phyloP scores from a whole-genome alignment of 2,329 filamentous ascomycete genomes.

The Fusarium penzigii region DNA sequence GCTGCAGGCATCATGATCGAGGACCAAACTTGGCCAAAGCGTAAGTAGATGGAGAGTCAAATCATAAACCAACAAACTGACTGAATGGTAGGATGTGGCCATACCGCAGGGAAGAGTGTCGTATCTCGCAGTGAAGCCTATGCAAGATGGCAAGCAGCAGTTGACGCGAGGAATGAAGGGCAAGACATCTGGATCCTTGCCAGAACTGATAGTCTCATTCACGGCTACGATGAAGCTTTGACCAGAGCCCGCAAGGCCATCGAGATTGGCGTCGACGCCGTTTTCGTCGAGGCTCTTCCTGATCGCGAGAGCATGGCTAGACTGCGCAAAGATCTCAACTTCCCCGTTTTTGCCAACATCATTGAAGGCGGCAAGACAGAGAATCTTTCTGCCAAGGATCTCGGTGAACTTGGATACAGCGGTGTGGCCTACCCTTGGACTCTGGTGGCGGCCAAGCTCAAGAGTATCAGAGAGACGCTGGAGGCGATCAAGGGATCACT shows the following conservation, averaged over 20 bases:
- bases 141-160: constrained; percentile 46
- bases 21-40: constrained; percentile 50
- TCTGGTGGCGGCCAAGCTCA: constrained; percentile 44
- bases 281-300: constrained; percentile 46
- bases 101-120: constrained; percentile 48
- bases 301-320: constrained; percentile 44
- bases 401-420: constrained; percentile 40
- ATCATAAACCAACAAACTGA: neutral
- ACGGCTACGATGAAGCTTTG: constrained; percentile 47
- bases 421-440: constrained; percentile 47
- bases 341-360: constrained; percentile 43
- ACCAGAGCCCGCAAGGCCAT: constrained; percentile 41
- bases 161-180: constrained; percentile 46
- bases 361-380: constrained; percentile 38
- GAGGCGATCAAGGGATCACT: constrained; percentile 44
- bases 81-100: constrained; percentile 26
- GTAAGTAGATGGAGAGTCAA: constrained; percentile 27
- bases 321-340: constrained; percentile 37
- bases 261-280: constrained; percentile 44
- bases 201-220: constrained; percentile 44
- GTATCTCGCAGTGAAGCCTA: constrained; percentile 47
- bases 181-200: constrained; percentile 48
- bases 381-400: constrained; percentile 35
- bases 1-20: constrained; percentile 45
- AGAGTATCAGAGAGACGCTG: constrained; percentile 39